Evolutionary conservation across 1,284 basidiomycete species (phyloP), one percentile per base, ranked within the genome.

Genomic region (Cryptococcus jaspeensis): DNA sequence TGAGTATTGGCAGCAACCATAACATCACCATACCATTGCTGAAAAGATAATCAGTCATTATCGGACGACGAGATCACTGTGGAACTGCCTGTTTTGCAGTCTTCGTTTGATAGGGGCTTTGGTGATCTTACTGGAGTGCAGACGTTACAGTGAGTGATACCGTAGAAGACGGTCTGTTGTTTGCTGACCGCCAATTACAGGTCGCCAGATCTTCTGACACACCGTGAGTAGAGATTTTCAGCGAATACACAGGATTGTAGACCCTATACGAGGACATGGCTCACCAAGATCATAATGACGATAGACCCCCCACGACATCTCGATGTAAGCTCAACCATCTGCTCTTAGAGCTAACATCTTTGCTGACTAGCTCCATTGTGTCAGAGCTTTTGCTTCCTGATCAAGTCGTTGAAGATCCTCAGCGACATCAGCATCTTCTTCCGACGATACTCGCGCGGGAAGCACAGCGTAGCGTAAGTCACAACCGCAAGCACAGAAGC

Each of bases 301-400:
- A 47, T 41, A 58, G 61, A 72, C 42, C 71, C 70, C 0, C 58
- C 64, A 1, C 52, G 60, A 23, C 70, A 72, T 52, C 35, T 56
- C 11, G 72, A 72, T 53, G 65, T 67, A 45, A 62, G 67, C 53
- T 6, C 13, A 20, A 15, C 32, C n/a, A 9, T 32, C 28, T 32
- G 4, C 28, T 9, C 28, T n/a, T n/a, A n/a, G n/a, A n/a, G 39
- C 48, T 38, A 38, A 37, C 25, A 16, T 39, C 25, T 45, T 36
- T 41, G 20, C 15, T 25, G 25, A 23, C 48, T 54, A 41, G n/a
- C 28, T 32, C 61, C 43, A n/a, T n/a, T 13, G 38, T n/a, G 62
- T 87, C 52, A 97, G 77, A 36, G 87, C 80, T 39, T 82, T 77
- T 5, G 87, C 84, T 58, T 92, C 84, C 23, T 75, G 65, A 65